Base-by-base conservation (phyloP, 202 grass and related monocot species). In the Dendrocalamus latiflorus region DNA sequence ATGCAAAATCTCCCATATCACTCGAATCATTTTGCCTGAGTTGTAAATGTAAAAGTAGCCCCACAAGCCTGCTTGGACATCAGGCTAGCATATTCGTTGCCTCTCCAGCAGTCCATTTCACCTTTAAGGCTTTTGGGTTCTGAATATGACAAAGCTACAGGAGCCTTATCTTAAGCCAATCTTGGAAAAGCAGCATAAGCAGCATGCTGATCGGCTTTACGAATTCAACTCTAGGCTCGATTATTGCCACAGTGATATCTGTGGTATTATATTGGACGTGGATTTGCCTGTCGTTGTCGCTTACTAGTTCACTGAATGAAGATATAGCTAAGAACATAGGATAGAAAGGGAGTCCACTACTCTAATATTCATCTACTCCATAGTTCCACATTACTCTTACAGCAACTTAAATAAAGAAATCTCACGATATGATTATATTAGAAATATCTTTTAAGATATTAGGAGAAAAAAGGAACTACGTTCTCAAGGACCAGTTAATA, bases 81-180 rank as follows among this genome's bases (percentile, higher is more conserved):
- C 61, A 80, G 63, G 70, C 24, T 76, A 75, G 81, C 69, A 84
- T 84, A 85, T 89, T 89, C 77, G 68, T 81, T 89, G 45, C 70
- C 77, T 89, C 76, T 48, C 26, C 64, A 57, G 44, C 34, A 16
- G 26, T 15, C 63, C 76, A 42, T 30, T 81, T 81, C 25, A 48
- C 30, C 73, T 72, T 68, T 47, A 75, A 68, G 59, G 57, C 38
- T 88, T 87, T 87, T 63, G 50, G 17, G 7, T 10, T 72, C 17
- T 71, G 28, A 11, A 81, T 61, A 41, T 58, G 51, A 59, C 60
- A 81, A 75, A 50, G 53, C 68, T 54, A 45, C 12, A 56, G 18
- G 26, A 45, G 47, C 21, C 62, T 43, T 53, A 70, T 70, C 65
- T 49, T 10, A 37, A 33, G 53, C 43, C 21, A 42, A 68, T 57